Percentiles rank a stretch among this genome's conserved stretches.
Conservation (phyloP, 2,329 filamentous ascomycete genomes). For the Helotiales sp. region DNA sequence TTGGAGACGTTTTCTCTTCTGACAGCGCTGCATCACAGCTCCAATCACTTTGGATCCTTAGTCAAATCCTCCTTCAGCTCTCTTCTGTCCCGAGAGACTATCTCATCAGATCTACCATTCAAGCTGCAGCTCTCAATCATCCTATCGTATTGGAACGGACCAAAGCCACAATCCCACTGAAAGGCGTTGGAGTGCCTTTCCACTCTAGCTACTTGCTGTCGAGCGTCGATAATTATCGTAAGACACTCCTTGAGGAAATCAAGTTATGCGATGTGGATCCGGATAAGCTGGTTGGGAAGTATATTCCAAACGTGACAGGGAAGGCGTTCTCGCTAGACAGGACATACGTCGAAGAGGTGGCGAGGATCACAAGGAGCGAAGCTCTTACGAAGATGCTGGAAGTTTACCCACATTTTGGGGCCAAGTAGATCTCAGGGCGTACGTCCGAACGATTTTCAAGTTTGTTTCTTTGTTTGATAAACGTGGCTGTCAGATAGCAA, state of each 20-base stretch:
- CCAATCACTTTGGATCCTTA: slow-evolving; percentile 96
- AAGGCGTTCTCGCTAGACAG: background rate
- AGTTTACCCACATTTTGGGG: no score
- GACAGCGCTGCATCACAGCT: slow-evolving; percentile 81
- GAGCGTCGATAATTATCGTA: slow-evolving; percentile 25
- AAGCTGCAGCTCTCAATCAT: background rate
- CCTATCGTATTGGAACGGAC: slow-evolving; percentile 54
- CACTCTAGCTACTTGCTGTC: slow-evolving; percentile 32
- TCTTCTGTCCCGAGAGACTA: slow-evolving; percentile 85
- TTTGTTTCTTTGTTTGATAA: no score
- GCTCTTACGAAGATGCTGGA: no score
- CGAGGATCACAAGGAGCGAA: no score
- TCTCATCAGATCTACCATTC: slow-evolving; percentile 86
- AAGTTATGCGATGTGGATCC: slow-evolving; percentile 27
- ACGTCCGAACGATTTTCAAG: no score
- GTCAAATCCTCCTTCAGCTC: slow-evolving; percentile 85
- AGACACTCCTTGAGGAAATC: slow-evolving; percentile 26
- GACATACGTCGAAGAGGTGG: background rate
- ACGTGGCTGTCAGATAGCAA: no score
- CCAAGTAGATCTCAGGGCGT: no score
- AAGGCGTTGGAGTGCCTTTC: slow-evolving; percentile 37
- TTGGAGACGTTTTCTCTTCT: no score
- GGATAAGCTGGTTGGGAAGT: slow-evolving; percentile 34
- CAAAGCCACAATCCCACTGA: slow-evolving; percentile 33
- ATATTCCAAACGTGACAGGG: slow-evolving; percentile 38